These are phyloP conservation scores for Ophiostoma pallidulum DNA, from an alignment of 2,329 filamentous ascomycete species.

Conservation along the genomic window DNA sequence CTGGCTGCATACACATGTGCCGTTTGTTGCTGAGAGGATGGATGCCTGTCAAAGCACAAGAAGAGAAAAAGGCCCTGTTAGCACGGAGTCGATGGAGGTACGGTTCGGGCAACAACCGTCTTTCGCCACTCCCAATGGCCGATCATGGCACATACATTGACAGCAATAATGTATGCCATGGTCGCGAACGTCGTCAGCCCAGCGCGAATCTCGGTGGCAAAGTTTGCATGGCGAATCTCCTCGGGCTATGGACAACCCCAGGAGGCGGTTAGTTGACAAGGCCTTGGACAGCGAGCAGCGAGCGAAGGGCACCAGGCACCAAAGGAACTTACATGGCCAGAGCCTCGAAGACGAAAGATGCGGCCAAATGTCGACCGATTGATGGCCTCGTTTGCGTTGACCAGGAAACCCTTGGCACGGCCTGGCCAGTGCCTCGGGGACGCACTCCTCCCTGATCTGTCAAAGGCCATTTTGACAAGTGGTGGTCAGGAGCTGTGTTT, in stretches of 20 bases:
- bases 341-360: constrained; percentile 57
- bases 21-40: constrained; percentile 66
- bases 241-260: constrained; percentile 36
- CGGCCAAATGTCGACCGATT: constrained; percentile 41
- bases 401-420: constrained; percentile 50
- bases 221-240: constrained; percentile 58
- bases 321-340: constrained; percentile 49
- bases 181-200: constrained; percentile 72
- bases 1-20: constrained; percentile 56
- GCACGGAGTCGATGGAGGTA: too few relatives aligned
- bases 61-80: too few relatives aligned
- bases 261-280: not conserved
- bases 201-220: constrained; percentile 69
- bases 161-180: constrained; percentile 79
- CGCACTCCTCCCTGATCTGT: constrained; percentile 11
- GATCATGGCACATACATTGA: constrained; percentile 39
- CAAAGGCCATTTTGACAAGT: constrained; percentile 3
- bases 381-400: constrained; percentile 25
- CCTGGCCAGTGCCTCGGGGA: constrained; percentile 40
- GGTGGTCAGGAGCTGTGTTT: not conserved
- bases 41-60: constrained; percentile 40
- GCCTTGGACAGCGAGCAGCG: rapidly evolving
- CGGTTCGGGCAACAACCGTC: too few relatives aligned
- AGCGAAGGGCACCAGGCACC: too few relatives aligned
- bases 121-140: too few relatives aligned